phyloP scores from a whole-genome alignment of 495 filamentous ascomycete genomes.

The Usnea hakonensis region DNA sequence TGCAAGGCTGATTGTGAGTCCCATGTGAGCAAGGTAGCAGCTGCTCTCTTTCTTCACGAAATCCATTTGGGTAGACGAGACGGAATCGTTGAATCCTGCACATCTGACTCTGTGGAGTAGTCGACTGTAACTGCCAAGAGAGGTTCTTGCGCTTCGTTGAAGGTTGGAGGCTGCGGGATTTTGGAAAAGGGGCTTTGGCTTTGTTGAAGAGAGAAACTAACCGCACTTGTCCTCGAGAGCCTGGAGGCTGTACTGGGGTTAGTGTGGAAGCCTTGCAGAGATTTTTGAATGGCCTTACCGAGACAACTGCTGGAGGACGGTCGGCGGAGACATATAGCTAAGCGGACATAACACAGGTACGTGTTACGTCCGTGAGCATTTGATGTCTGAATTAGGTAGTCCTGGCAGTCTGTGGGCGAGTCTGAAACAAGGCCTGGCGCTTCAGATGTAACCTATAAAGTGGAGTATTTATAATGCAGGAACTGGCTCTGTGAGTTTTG shows the following conservation, averaged over 20 bases:
- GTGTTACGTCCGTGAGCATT: neutral
- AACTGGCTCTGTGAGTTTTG: neutral
- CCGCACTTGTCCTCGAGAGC: constrained; percentile 1
- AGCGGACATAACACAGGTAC: constrained; percentile 14
- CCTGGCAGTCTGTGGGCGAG: neutral
- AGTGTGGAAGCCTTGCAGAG: neutral
- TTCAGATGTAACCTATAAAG: neutral
- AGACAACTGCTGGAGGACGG: constrained; percentile 12
- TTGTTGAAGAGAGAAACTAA: neutral
- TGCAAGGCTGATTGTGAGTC: constrained; percentile 15
- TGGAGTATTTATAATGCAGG: neutral
- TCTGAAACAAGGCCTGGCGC: neutral
- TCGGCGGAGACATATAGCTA: constrained; percentile 17
- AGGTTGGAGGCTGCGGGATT: neutral
- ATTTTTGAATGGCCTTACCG: neutral
- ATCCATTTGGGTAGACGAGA: constrained; percentile 16
- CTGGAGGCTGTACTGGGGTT: neutral
- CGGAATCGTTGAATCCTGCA: constrained; percentile 20
- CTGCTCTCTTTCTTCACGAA: constrained; percentile 12
- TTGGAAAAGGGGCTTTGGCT: neutral
- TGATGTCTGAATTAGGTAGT: neutral
- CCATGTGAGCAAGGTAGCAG: constrained; percentile 12
- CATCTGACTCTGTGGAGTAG: constrained; percentile 12
- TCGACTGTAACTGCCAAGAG: neutral
- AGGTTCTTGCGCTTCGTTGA: neutral